Evolutionary conservation across 2,329 filamentous ascomycete species (phyloP).

Genomic region (Cercospora sojina): DNA sequence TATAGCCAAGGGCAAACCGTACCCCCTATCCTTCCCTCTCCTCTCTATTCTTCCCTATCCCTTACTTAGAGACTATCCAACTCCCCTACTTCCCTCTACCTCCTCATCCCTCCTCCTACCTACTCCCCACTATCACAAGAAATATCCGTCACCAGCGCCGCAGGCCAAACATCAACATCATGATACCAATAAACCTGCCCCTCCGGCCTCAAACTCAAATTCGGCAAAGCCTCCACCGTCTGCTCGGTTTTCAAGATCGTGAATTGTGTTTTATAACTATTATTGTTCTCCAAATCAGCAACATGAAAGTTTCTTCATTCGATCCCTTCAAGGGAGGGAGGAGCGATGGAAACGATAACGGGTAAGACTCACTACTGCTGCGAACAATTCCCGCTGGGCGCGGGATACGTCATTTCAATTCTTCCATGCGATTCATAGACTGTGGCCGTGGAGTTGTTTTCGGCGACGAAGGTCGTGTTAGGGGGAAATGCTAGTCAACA

Average conservation of each 20-base stretch:
- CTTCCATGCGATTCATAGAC: constrained; percentile 14
- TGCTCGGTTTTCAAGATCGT: constrained; percentile 13
- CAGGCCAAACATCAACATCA: not conserved
- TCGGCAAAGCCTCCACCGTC: not conserved
- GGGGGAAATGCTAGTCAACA: constrained; percentile 18
- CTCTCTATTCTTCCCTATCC: too few relatives aligned
- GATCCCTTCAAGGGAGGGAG: too few relatives aligned
- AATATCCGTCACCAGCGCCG: not conserved
- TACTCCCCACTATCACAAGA: not conserved
- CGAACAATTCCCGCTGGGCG: constrained; percentile 9
- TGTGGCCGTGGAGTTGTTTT: constrained; percentile 9
- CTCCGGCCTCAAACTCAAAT: constrained; percentile 7
- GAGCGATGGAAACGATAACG: too few relatives aligned
- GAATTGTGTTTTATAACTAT: not conserved
- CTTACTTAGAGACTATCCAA: too few relatives aligned
- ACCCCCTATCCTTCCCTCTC: too few relatives aligned
- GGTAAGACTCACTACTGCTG: constrained; percentile 21
- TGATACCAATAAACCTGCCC: constrained; percentile 7
- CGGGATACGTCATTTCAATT: constrained; percentile 9
- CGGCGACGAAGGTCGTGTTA: constrained; percentile 9
- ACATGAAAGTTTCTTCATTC: too few relatives aligned
- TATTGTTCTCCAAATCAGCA: too few relatives aligned
- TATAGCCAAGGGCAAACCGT: too few relatives aligned
- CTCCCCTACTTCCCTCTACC: too few relatives aligned
- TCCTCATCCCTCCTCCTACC: too few relatives aligned